Conservation (phyloP, 2,329 filamentous ascomycete species). For the Fusarium hainanense region DNA sequence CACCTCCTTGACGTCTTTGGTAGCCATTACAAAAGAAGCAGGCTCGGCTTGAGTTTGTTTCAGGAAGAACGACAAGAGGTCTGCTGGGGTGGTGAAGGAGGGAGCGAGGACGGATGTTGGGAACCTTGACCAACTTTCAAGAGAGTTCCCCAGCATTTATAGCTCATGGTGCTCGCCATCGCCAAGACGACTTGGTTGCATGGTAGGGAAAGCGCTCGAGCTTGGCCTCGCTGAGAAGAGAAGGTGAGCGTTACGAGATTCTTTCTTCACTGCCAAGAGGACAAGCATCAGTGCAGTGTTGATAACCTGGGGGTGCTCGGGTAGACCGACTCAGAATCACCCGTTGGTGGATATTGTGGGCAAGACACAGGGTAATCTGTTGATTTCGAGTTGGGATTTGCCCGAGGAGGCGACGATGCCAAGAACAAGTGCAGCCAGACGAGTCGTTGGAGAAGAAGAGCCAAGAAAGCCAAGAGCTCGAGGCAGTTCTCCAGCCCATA, state of each 20-base stretch:
- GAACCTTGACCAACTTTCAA: background rate
- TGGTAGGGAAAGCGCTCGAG: conserved; percentile 23
- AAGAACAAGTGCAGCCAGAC: conserved; percentile 28
- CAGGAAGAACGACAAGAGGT: conserved; percentile 6
- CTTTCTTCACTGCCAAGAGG: conserved; percentile 32
- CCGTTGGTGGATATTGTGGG: conserved; percentile 32
- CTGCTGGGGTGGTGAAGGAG: conserved; percentile 3
- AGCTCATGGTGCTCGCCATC: conserved; percentile 16
- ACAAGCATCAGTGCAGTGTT: conserved; percentile 27
- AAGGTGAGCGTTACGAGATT: conserved; percentile 38
- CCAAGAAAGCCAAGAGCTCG: conserved; percentile 37
- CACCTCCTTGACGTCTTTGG: conserved; percentile 36
- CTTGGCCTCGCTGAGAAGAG: conserved; percentile 37
- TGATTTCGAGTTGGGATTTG: conserved; percentile 33
- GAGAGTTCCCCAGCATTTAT: conserved; percentile 29
- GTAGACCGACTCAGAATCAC: conserved; percentile 21
- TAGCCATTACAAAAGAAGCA: conserved; percentile 29
- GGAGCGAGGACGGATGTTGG: conserved; percentile 2
- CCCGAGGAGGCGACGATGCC: conserved; percentile 38
- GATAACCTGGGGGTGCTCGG: conserved; percentile 28
- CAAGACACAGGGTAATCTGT: conserved; percentile 10
- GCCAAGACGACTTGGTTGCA: conserved; percentile 32
- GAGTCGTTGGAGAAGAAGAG: conserved; percentile 24
- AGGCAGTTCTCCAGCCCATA: conserved; percentile 32
- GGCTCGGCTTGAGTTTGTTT: conserved; percentile 17